Evolutionary conservation across 2,329 filamentous ascomycete genomes (phyloP), one percentile per base, ranked within the genome.

Genomic region (Pseudohalonectria lignicola): DNA sequence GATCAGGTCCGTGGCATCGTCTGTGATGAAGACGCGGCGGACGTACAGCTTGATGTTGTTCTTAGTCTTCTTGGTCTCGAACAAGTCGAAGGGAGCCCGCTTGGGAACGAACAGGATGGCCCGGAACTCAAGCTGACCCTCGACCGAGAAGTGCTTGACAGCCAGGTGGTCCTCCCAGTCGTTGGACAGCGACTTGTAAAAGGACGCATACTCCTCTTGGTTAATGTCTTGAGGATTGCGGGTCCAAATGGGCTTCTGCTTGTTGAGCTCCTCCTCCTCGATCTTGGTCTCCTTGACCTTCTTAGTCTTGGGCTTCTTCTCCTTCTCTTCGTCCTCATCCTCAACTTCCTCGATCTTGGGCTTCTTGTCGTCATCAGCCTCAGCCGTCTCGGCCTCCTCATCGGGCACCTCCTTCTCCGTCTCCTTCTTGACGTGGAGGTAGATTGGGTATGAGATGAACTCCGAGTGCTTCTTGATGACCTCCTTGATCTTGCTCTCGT

Each of bases 11-110:
- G 92, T 96, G 55, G 92, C 92, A 66, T 98, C 92, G 53, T 98
- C 92, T 45, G 92, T 98, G 76, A 98, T 98, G 84, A 98, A 98
- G 67, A 98, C 92, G 64, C 92, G 92, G 66, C 92, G 90, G 60
- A 98, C 92, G 72, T 98, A 98, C 56, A 98, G 82, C 83, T 98
- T 98, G 80, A 98, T 96, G 84, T 98, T 98, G 85, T 96, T 98
- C 87, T 98, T 98, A 62, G 90, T 95, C 84, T 95, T 94, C 86
- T 98, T 98, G 63, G 90, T 95, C 84, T 98, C 92, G 66, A 98
- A 98, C 47, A 98, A 85, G 61, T 98, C 92, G 67, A 98, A 98
- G 56, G 92, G 92, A 66, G 92, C 92, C 58, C 92, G 90, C 86
- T 98, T 96, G 63, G 92, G 92, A 40, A 98, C 90, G 75, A 93